Conservation (phyloP, 768 basidiomycete species). For the Phanerochaete sordida region DNA sequence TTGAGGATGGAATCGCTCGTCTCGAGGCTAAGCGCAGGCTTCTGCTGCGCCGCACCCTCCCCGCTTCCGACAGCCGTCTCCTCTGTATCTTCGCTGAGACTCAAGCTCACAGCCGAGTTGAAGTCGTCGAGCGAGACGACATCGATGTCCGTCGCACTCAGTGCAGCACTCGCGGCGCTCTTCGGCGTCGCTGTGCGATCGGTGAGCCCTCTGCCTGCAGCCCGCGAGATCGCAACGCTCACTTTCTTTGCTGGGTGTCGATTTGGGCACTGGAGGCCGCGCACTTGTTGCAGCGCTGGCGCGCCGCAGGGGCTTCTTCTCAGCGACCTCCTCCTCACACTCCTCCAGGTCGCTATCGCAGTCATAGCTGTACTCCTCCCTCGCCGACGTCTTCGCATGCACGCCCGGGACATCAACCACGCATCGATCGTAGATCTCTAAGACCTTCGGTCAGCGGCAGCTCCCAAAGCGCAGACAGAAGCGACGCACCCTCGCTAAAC, state of each 20-base stretch:
- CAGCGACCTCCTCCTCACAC: conserved; percentile 1
- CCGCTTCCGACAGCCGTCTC: background rate
- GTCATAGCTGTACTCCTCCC: conserved; percentile 9
- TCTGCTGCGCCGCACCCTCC: background rate
- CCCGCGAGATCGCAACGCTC: background rate
- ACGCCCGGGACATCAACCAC: background rate
- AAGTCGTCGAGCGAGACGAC: conserved; percentile 8
- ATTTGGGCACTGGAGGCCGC: background rate
- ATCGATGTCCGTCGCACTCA: conserved; percentile 5
- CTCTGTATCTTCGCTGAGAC: background rate
- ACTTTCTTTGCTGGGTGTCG: background rate
- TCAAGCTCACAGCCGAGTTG: conserved; percentile 4
- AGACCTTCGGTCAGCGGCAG: background rate
- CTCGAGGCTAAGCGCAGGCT: background rate
- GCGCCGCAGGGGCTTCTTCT: background rate
- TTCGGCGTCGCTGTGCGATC: background rate
- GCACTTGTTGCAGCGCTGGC: background rate
- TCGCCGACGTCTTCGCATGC: background rate
- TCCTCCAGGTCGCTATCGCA: conserved; percentile 11
- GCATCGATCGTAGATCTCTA: conserved; percentile 1
- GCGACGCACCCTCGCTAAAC: conserved; percentile 6
- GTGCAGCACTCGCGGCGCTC: background rate
- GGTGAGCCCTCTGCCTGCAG: background rate
- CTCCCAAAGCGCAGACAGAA: background rate
- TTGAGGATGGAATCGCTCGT: conserved; percentile 1